Percentiles rank a stretch among this genome's conserved stretches.
These are phyloP conservation scores for Rhodotorula sp. DNA, from an alignment of 1,284 basidiomycete species.

Conservation along the genomic window DNA sequence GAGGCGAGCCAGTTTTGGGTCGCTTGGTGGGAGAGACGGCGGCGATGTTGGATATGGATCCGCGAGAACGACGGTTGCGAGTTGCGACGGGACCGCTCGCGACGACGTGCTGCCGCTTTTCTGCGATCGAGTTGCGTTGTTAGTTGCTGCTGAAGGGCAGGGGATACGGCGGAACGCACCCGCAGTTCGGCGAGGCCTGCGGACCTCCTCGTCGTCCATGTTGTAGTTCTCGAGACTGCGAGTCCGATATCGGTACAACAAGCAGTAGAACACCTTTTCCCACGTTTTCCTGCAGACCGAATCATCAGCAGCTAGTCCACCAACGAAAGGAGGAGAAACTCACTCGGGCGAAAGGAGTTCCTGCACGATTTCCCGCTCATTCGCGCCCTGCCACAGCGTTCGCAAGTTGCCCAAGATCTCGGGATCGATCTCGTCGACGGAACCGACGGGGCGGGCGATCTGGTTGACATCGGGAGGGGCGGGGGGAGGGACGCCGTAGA, in stretches of 20 bases:
- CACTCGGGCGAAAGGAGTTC: conserved; percentile 60
- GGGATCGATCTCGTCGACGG: conserved; percentile 68
- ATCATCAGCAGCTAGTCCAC: conserved; percentile 31
- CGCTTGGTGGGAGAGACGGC: conserved; percentile 20
- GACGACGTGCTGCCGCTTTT: conserved; percentile 39
- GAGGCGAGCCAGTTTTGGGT: conserved; percentile 19
- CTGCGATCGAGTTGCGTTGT: not conserved
- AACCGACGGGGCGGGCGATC: conserved; percentile 65
- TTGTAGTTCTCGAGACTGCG: conserved; percentile 66
- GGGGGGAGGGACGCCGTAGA: conserved; percentile 56
- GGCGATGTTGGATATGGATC: conserved; percentile 41
- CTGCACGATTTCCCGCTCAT: conserved; percentile 68
- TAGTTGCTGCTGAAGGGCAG: not conserved
- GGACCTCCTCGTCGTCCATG: conserved; percentile 58
- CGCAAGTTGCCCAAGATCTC: conserved; percentile 88
- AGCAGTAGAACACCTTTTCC: conserved; percentile 90
- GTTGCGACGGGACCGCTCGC: conserved; percentile 25
- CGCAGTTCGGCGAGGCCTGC: conserved; percentile 16
- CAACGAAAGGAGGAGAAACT: conserved; percentile 21
- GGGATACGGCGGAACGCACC: conserved; percentile 12
- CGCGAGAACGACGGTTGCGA: conserved; percentile 34
- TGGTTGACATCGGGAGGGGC: conserved; percentile 68
- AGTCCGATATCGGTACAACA: conserved; percentile 74
- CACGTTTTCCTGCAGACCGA: conserved; percentile 67
- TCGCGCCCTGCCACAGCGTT: conserved; percentile 79